These are phyloP conservation scores for Apiospora rasikravindrae DNA, from an alignment of 2,329 filamentous ascomycete genomes.

Conservation along the genomic window DNA sequence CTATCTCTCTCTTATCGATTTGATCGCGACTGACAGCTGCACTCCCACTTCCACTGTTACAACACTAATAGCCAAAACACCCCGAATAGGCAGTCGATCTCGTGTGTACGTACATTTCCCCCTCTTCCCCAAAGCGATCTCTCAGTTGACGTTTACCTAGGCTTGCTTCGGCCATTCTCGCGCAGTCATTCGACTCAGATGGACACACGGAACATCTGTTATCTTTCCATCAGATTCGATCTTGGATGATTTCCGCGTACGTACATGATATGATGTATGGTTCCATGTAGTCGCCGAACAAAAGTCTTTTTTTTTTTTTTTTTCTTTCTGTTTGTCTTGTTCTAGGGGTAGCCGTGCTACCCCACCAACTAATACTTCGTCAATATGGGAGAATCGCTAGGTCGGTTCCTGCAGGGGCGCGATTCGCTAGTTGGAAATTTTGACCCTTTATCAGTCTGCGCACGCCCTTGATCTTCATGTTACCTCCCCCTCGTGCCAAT, in stretches of 20 bases:
- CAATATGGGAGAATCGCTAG: not conserved
- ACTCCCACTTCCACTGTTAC: not conserved
- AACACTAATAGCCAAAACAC: not conserved
- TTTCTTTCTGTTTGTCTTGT: not conserved
- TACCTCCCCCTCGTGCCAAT: slow-evolving; percentile 1
- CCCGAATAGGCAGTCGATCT: slow-evolving; percentile 5
- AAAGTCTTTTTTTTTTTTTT: not conserved
- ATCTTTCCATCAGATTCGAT: not conserved
- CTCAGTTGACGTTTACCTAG: no score
- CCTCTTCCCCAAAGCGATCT: not conserved
- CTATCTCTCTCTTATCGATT: not conserved
- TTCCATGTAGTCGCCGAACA: not conserved
- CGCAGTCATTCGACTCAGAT: no score
- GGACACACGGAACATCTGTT: not conserved
- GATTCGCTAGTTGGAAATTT: slow-evolving; percentile 4
- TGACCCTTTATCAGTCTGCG: slow-evolving; percentile 10
- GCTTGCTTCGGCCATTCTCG: not conserved
- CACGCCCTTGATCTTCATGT: slow-evolving; percentile 5
- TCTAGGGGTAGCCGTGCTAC: not conserved
- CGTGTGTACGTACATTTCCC: not conserved
- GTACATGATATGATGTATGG: not conserved
- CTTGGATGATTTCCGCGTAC: not conserved
- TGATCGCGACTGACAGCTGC: not conserved
- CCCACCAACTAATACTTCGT: slow-evolving; percentile 5
- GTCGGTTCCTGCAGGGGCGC: slow-evolving; percentile 12